phyloP scores from a whole-genome alignment of 2,329 filamentous ascomycete species.

The Fusarium algeriense region DNA sequence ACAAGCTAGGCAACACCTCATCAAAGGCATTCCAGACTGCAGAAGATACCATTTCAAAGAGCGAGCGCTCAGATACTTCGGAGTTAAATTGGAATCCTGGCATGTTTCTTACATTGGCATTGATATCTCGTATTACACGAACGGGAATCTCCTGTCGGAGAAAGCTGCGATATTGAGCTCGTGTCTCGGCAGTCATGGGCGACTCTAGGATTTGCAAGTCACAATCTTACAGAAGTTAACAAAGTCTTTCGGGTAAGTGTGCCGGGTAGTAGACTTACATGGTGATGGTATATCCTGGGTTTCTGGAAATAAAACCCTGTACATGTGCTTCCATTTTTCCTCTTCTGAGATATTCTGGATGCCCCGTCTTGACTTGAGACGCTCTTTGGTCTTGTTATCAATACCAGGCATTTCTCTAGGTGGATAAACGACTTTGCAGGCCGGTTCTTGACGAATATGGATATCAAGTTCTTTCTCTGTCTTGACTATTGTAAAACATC shows the following conservation, averaged over 20 bases:
- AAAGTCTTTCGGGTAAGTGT: background rate
- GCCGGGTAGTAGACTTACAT: background rate
- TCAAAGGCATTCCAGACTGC: constrained; percentile 35
- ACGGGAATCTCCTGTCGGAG: constrained; percentile 15
- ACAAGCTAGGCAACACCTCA: background rate
- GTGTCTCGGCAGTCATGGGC: background rate
- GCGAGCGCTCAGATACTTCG: constrained; percentile 4
- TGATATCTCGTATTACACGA: constrained; percentile 9
- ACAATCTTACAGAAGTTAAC: constrained; percentile 4
- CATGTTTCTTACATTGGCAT: constrained; percentile 4
- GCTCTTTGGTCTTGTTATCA: background rate
- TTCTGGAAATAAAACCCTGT: constrained; percentile 24
- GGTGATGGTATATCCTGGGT: constrained; percentile 16
- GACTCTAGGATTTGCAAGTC: constrained; percentile 3
- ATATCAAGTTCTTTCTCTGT: constrained; percentile 5
- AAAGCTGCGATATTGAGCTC: constrained; percentile 13
- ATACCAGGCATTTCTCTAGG: constrained; percentile 8
- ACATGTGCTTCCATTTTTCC: constrained; percentile 27
- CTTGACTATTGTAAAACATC: constrained; percentile 17
- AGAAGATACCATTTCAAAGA: constrained; percentile 7
- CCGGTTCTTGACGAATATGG: constrained; percentile 9
- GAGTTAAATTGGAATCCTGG: background rate
- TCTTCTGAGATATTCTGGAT: constrained; percentile 20
- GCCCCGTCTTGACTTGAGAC: constrained; percentile 7
- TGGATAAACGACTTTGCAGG: constrained; percentile 8